These are phyloP conservation scores for Mortierella sp. DNA, from an alignment of 371 early-diverging fungal genomes.

Conservation along the genomic window DNA sequence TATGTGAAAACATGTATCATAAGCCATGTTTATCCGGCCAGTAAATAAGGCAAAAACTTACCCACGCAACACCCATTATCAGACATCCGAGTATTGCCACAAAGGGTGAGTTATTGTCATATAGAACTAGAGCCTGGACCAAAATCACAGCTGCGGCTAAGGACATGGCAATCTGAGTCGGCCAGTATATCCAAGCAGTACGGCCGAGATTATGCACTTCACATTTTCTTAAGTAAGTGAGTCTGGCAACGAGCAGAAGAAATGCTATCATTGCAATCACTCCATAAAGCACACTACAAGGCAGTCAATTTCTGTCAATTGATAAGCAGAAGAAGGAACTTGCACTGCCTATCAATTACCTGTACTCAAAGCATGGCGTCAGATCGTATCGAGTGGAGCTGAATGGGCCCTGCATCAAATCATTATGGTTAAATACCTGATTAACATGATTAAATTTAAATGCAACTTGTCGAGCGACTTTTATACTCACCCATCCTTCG, in stretches of 20 bases:
- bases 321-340: neutral
- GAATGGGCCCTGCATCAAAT: slow-evolving; percentile 16
- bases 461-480: neutral
- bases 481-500: slow-evolving; percentile 5
- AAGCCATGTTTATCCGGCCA: slow-evolving; percentile 3
- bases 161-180: slow-evolving; percentile 30
- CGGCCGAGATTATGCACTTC: slow-evolving; percentile 27
- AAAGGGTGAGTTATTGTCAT: neutral
- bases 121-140: slow-evolving; percentile 2
- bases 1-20: no score
- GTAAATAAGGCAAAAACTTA: neutral
- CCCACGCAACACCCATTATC: slow-evolving; percentile 32
- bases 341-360: slow-evolving; percentile 1
- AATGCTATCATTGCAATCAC: neutral
- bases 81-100: slow-evolving; percentile 19
- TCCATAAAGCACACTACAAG: slow-evolving; percentile 12
- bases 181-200: slow-evolving; percentile 38
- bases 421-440: neutral
- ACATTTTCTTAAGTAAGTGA: slow-evolving; percentile 6
- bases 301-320: neutral
- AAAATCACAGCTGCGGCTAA: slow-evolving; percentile 14
- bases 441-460: neutral
- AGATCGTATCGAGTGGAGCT: slow-evolving; percentile 27
- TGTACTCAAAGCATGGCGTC: slow-evolving; percentile 35
- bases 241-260: slow-evolving; percentile 2